A percentile compares a stretch with the other conserved stretches of the same genome.
These are phyloP conservation scores for Blastobotrys parvus DNA, from an alignment of 805 yeast species.

Conservation along the genomic window DNA sequence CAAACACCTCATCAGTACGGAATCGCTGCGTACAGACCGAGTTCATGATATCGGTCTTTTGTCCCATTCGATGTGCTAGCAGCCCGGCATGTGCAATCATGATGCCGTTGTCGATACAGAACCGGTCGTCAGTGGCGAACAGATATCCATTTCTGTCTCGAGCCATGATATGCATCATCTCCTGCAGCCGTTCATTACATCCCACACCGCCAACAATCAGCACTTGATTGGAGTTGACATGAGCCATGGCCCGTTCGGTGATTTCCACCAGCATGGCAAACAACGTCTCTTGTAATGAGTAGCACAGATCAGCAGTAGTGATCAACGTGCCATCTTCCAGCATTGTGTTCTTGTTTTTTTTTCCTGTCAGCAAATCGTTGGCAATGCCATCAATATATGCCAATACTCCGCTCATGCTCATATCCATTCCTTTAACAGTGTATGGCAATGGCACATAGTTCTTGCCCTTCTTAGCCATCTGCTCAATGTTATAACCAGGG, in stretches of 20 bases:
- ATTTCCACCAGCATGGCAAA: constrained; percentile 97
- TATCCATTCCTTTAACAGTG: constrained; percentile 97
- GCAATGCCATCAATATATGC: constrained; percentile 80
- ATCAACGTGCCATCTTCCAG: constrained; percentile 39
- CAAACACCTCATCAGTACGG: constrained; percentile 88
- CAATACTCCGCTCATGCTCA: constrained; percentile 91
- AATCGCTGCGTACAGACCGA: constrained; percentile 90
- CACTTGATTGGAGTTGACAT: constrained; percentile 81
- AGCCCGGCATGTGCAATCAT: constrained; percentile 99
- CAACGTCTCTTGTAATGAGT: constrained; percentile 82
- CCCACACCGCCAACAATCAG: constrained; percentile 99
- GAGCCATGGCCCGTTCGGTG: constrained; percentile 98
- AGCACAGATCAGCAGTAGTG: constrained; percentile 83
- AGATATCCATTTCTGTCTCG: constrained; percentile 80
- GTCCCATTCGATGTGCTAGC: constrained; percentile 76
- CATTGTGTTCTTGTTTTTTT: constrained; percentile 16
- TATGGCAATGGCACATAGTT: constrained; percentile 73
- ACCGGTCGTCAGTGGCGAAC: constrained; percentile 91
- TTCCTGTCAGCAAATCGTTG: constrained; percentile 50
- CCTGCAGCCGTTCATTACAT: constrained; percentile 80
- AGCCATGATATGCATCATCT: constrained; percentile 97
- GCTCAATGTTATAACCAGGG: constrained; percentile 97
- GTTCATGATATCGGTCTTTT: constrained; percentile 44
- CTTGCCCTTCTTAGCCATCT: constrained; percentile 61
- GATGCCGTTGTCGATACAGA: constrained; percentile 95